A percentile compares a stretch with the other conserved stretches of the same genome.
Evolutionary conservation across 441 rosid genomes (phyloP).

Genomic region (Biscutella laevigata): DNA sequence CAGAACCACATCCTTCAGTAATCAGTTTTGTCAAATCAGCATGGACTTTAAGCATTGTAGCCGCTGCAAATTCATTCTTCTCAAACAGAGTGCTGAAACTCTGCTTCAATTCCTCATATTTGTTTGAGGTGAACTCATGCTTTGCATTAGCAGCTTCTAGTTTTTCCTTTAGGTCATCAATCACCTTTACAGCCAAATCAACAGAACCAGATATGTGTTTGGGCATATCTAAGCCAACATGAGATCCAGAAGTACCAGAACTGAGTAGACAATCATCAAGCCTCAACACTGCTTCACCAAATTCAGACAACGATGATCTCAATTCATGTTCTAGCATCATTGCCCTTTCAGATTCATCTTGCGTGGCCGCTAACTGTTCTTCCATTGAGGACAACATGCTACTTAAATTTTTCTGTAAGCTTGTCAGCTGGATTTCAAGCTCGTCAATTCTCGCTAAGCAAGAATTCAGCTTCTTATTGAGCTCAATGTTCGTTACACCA

Average conservation of each 20-base stretch:
- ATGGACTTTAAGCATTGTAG: slow-evolving; percentile 36
- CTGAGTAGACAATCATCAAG: slow-evolving; percentile 49
- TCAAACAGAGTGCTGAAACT: slow-evolving; percentile 37
- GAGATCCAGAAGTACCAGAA: slow-evolving; percentile 27
- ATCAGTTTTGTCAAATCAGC: slow-evolving; percentile 46
- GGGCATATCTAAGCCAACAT: slow-evolving; percentile 36
- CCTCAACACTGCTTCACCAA: slow-evolving; percentile 48
- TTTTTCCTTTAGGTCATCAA: slow-evolving; percentile 54
- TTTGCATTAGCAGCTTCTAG: slow-evolving; percentile 40
- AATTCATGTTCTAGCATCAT: slow-evolving; percentile 47
- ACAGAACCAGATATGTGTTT: slow-evolving; percentile 45
- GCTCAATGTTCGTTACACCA: slow-evolving; percentile 46
- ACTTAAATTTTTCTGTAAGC: slow-evolving; percentile 43
- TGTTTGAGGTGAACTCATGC: slow-evolving; percentile 35
- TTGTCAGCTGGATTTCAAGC: slow-evolving; percentile 54
- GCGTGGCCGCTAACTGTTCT: slow-evolving; percentile 48
- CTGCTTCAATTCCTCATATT: slow-evolving; percentile 44
- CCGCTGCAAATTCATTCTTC: slow-evolving; percentile 40
- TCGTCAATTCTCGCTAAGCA: slow-evolving; percentile 33
- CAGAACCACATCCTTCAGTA: slow-evolving; percentile 33
- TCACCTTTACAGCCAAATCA: slow-evolving; percentile 45
- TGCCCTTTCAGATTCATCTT: slow-evolving; percentile 50
- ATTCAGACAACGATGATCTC: slow-evolving; percentile 38
- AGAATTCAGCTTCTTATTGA: slow-evolving; percentile 36
- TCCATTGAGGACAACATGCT: slow-evolving; percentile 38